These are phyloP conservation scores for Mortierella sp. DNA, from an alignment of 371 early-diverging fungal species.

Conservation along the genomic window DNA sequence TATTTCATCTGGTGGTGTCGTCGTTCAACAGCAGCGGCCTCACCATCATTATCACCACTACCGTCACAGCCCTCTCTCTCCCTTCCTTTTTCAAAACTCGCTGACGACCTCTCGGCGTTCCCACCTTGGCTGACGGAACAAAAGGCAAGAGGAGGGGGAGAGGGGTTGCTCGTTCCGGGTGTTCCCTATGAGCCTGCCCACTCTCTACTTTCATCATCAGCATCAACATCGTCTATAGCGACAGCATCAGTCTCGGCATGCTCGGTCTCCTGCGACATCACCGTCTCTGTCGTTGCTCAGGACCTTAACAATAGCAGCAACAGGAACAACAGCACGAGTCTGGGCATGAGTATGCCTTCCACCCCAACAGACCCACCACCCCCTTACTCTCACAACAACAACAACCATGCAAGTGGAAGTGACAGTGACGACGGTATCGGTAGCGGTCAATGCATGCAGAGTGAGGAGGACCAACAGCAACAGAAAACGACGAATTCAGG, in stretches of 20 bases:
- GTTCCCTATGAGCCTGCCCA: not conserved
- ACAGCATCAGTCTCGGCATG: conserved; percentile 4
- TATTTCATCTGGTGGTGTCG: conserved; percentile 15
- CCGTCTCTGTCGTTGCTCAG: not conserved
- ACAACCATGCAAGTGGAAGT: conserved; percentile 1
- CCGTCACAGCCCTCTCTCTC: not conserved
- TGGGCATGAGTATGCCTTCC: not conserved
- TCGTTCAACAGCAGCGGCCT: not conserved
- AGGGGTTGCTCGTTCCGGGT: not conserved
- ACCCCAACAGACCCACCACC: conserved; percentile 28
- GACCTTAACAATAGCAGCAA: conserved; percentile 2
- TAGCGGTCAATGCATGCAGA: conserved; percentile 3
- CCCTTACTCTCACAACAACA: conserved; percentile 19
- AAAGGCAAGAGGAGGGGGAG: not conserved
- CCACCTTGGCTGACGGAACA: not conserved
- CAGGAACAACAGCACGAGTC: not conserved
- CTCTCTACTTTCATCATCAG: not conserved
- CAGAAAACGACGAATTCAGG: not conserved
- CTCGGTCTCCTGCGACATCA: not conserved
- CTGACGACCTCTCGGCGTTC: not conserved
- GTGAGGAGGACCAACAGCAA: not conserved
- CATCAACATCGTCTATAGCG: not conserved
- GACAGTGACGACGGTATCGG: not conserved
- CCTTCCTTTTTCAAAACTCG: not conserved
- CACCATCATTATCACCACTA: not conserved